Evolutionary conservation across 78 protist species (phyloP).

Genomic region (Emiliania huxleyi): DNA sequence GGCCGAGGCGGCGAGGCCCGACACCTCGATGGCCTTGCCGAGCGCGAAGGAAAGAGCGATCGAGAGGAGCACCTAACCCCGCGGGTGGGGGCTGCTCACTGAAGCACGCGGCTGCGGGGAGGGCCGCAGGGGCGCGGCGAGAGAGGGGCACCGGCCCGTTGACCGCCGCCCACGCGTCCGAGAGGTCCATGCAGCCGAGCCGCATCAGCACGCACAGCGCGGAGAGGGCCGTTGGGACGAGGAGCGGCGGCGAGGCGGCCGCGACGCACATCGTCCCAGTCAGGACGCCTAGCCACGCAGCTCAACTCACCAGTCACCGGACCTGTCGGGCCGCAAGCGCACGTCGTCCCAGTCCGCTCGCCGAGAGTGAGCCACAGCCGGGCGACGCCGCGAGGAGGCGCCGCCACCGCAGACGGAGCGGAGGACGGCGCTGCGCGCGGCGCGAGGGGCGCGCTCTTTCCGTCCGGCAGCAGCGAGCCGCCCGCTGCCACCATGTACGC

Average conservation of each 20-base stretch:
- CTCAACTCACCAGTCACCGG: too few species aligned
- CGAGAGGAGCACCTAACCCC: too few species aligned
- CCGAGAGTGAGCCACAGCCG: constrained; percentile 18
- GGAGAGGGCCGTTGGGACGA: neutral
- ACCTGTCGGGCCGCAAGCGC: neutral
- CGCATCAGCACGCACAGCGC: neutral
- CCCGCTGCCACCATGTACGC: neutral
- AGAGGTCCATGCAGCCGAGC: neutral
- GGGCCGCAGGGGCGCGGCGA: too few species aligned
- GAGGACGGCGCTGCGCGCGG: too few species aligned
- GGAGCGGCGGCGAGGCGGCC: neutral
- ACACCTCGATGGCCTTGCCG: neutral
- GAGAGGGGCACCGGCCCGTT: constrained; percentile 19
- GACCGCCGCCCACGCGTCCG: neutral
- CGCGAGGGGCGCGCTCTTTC: too few species aligned
- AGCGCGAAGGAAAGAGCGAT: constrained; percentile 17
- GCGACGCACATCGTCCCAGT: neutral
- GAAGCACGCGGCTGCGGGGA: too few species aligned
- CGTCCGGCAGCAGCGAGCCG: neutral
- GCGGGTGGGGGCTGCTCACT: too few species aligned
- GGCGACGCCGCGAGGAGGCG: neutral
- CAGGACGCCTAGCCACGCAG: too few species aligned
- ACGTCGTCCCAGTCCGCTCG: neutral
- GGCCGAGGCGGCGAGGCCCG: neutral
- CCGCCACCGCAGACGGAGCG: too few species aligned